Evolutionary conservation across 352 stramenopile species (phyloP).

Genomic region (Thraustochytrium sp.): DNA sequence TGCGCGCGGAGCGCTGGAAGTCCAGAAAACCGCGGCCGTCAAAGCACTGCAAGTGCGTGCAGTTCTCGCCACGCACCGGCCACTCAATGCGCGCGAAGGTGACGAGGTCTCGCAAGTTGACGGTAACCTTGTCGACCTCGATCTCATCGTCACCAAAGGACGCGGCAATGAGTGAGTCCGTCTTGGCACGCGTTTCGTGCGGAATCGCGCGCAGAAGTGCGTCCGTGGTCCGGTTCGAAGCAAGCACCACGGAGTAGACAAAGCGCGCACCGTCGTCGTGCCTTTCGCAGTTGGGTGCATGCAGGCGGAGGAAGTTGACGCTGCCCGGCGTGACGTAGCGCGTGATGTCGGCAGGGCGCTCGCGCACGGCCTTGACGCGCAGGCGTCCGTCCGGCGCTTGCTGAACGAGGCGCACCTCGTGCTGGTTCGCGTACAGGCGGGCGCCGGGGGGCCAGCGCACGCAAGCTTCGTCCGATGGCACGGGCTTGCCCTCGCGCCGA

Average conservation of each 20-base stretch:
- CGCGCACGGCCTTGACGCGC: neutral
- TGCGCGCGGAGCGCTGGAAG: neutral
- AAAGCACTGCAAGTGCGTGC: constrained; percentile 29
- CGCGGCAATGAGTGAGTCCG: neutral
- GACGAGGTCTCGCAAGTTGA: neutral
- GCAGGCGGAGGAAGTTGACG: neutral
- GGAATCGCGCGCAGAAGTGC: neutral
- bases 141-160: constrained; percentile 32
- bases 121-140: neutral
- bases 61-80: neutral
- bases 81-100: constrained; percentile 1
- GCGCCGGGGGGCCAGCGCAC: neutral
- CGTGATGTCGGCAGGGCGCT: neutral
- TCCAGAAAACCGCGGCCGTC: neutral
- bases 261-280: neutral
- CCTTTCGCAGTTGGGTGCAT: neutral
- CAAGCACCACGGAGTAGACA: neutral
- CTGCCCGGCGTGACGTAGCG: neutral
- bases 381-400: neutral
- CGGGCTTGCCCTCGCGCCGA: neutral
- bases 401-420: neutral
- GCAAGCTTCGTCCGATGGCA: neutral
- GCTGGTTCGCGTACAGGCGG: neutral
- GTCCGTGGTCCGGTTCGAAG: neutral
- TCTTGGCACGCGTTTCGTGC: neutral